Conservation (phyloP, 1,284 basidiomycete species). For the Cryptococcus wingfieldii region DNA sequence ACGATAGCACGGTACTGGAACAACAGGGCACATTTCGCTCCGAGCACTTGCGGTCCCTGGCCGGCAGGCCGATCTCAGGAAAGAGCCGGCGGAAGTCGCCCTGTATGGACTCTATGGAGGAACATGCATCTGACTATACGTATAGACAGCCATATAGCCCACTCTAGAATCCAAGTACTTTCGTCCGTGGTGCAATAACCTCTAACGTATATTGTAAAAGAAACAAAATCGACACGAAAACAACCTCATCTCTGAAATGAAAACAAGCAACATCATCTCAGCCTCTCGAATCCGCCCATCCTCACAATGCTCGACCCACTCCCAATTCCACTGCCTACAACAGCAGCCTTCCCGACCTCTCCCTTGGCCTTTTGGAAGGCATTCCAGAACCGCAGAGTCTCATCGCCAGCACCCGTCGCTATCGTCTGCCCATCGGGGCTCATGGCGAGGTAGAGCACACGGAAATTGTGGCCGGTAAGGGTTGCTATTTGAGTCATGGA, state of each 20-base stretch:
- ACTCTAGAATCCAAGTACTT: too few relatives aligned
- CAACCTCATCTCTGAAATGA: neutral
- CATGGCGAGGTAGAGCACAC: conserved; percentile 95
- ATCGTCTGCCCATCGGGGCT: conserved; percentile 95
- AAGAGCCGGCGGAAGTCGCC: too few relatives aligned
- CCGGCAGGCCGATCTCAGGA: too few relatives aligned
- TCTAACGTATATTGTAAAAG: neutral
- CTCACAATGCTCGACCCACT: conserved; percentile 8
- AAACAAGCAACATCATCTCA: conserved; percentile 18
- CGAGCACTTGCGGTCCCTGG: too few relatives aligned
- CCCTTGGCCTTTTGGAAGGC: conserved; percentile 67
- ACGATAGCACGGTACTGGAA: too few relatives aligned
- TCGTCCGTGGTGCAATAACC: neutral
- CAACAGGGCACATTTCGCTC: too few relatives aligned
- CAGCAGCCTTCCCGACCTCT: conserved; percentile 14
- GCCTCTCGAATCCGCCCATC: conserved; percentile 37
- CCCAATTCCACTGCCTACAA: conserved; percentile 14
- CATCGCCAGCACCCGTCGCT: conserved; percentile 96
- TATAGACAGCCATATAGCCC: too few relatives aligned
- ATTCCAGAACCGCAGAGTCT: conserved; percentile 95
- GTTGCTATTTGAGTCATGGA: conserved; percentile 88
- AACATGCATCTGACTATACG: too few relatives aligned
- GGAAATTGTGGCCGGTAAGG: conserved; percentile 87
- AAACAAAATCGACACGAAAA: neutral
- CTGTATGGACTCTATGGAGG: too few relatives aligned